Evolutionary conservation across 352 stramenopile species (phyloP).

Genomic region (Globisporangium cederbergense): DNA sequence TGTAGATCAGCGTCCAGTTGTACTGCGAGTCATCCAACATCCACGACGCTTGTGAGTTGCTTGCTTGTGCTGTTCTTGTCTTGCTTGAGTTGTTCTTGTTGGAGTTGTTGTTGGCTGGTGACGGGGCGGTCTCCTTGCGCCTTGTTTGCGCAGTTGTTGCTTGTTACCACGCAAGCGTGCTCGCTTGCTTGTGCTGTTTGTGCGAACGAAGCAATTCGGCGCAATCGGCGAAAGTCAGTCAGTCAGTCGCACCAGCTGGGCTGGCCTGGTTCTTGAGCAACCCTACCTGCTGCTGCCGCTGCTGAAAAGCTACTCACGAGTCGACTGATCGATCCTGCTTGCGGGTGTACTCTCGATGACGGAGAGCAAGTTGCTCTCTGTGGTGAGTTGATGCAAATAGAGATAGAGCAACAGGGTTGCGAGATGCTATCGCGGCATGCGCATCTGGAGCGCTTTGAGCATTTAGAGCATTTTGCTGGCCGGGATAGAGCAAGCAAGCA

Average conservation of each 20-base stretch:
- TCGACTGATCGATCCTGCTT: background rate
- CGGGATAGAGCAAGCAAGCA: too few species aligned
- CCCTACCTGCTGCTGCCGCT: background rate
- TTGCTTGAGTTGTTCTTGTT: too few species aligned
- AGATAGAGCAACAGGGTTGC: background rate
- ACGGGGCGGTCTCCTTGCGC: too few species aligned
- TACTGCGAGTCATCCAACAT: slow-evolving; percentile 48
- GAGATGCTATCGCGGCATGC: too few species aligned
- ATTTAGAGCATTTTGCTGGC: slow-evolving; percentile 4
- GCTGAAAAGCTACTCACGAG: background rate
- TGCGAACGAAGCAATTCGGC: background rate
- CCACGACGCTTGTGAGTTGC: slow-evolving; percentile 12
- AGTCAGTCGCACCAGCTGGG: background rate
- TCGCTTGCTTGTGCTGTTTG: background rate
- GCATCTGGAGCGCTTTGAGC: too few species aligned
- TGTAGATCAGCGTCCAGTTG: slow-evolving; percentile 61
- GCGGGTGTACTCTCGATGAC: background rate
- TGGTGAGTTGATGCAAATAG: background rate
- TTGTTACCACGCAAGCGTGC: background rate
- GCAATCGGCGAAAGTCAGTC: background rate
- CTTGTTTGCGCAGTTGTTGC: background rate
- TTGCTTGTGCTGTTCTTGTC: background rate
- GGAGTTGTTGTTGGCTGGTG: background rate
- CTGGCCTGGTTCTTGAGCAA: background rate
- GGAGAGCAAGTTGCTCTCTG: background rate